Evolutionary conservation across 768 basidiomycete genomes (phyloP).

Genomic region (Daedaleopsis nitida): DNA sequence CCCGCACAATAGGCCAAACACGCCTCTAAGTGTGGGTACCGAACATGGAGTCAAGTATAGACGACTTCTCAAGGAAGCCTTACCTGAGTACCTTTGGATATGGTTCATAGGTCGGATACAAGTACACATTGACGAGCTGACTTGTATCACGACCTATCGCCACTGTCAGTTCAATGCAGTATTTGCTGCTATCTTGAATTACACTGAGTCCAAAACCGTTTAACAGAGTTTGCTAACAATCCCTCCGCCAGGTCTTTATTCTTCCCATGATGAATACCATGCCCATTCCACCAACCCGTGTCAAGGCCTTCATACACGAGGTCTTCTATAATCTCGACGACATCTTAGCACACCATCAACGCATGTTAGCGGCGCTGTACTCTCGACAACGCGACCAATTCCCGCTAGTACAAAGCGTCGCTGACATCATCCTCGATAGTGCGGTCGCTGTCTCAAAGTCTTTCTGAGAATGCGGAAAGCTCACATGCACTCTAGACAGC

Average conservation of each 20-base stretch:
- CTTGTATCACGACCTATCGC: too few species aligned
- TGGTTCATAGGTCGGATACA: too few species aligned
- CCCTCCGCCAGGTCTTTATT: constrained; percentile 63
- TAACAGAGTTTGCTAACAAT: neutral
- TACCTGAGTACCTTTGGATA: too few species aligned
- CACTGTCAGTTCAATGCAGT: too few species aligned
- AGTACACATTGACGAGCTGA: too few species aligned
- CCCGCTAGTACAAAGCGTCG: constrained; percentile 78
- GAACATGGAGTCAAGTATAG: too few species aligned
- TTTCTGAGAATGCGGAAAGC: neutral
- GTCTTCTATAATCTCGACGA: constrained; percentile 84
- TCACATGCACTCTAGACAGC: constrained; percentile 2
- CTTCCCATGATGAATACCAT: constrained; percentile 58
- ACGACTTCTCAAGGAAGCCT: too few species aligned
- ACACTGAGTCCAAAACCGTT: too few species aligned
- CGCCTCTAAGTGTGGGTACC: too few species aligned
- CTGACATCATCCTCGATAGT: constrained; percentile 87
- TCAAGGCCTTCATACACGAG: constrained; percentile 70
- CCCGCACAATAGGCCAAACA: too few species aligned
- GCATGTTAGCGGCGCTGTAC: constrained; percentile 73
- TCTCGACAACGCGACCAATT: constrained; percentile 82
- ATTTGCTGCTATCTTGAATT: too few species aligned
- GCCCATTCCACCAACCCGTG: constrained; percentile 63
- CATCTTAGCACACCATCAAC: constrained; percentile 67
- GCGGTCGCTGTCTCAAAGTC: constrained; percentile 25